These are phyloP conservation scores for Flaveria trinervia DNA, from an alignment of 129 eudicot genomes.

Conservation along the genomic window DNA sequence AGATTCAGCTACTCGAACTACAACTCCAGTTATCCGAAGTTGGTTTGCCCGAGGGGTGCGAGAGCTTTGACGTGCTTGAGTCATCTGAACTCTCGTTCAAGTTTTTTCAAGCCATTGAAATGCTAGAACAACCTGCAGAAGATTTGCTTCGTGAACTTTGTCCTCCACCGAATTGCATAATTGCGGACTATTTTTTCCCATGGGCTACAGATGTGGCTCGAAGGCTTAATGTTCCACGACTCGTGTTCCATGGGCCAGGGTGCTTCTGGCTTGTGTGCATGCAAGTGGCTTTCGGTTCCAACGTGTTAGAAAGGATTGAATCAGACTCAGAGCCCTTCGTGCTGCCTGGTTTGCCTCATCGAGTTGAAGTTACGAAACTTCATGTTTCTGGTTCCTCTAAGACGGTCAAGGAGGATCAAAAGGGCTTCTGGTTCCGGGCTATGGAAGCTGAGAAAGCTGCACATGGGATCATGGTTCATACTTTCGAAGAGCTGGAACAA, in stretches of 20 bases:
- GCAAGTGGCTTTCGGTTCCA: background rate
- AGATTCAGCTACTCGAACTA: conserved; percentile 29
- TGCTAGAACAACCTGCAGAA: conserved; percentile 42
- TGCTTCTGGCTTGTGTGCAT: conserved; percentile 40
- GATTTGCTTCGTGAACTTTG: conserved; percentile 17
- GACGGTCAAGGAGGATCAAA: background rate
- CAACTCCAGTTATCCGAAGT: conserved; percentile 34
- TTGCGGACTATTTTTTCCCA: conserved; percentile 38
- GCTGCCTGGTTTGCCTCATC: conserved; percentile 41
- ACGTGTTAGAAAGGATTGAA: background rate
- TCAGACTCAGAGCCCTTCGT: conserved; percentile 36
- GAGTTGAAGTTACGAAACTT: conserved; percentile 31
- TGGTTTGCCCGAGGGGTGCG: conserved; percentile 49
- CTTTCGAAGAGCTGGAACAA: conserved; percentile 54
- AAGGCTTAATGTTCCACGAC: conserved; percentile 45
- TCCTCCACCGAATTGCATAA: conserved; percentile 50
- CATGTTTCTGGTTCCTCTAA: conserved; percentile 22
- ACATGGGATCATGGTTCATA: conserved; percentile 50
- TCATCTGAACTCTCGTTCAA: background rate
- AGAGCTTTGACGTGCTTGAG: conserved; percentile 38
- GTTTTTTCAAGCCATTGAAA: conserved; percentile 29
- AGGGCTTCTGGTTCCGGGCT: background rate
- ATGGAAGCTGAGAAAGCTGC: conserved; percentile 26
- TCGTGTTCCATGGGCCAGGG: conserved; percentile 44
- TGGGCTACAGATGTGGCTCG: conserved; percentile 47